Evolutionary conservation across 306 rosid genomes (phyloP).

Genomic region (cucumber (Cucumis sativus)): DNA sequence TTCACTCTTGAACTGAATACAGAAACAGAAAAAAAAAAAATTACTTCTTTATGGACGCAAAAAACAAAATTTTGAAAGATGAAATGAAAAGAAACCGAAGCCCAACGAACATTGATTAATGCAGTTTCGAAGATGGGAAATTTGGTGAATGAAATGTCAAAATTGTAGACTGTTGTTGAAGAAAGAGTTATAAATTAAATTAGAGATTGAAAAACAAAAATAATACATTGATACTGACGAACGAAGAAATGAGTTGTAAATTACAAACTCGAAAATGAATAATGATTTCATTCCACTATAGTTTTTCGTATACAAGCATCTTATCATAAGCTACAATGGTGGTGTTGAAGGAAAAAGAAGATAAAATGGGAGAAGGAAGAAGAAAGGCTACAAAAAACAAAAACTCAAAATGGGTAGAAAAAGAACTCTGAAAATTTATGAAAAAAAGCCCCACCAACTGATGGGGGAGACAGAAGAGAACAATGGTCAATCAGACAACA

Average conservation of each 20-base stretch:
- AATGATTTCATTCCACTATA: conserved; percentile 27
- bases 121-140: not conserved
- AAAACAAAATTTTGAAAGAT: not conserved
- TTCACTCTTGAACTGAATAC: too few relatives aligned
- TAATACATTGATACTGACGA: not conserved
- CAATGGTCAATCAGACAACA: conserved; percentile 12
- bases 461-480: not conserved
- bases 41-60: not conserved
- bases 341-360: conserved; percentile 14
- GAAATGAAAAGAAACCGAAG: not conserved
- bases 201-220: not conserved
- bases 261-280: conserved; percentile 7
- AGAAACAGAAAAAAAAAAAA: not conserved
- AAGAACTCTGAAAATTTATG: not conserved
- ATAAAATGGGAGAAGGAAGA: conserved; percentile 12
- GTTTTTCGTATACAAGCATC: conserved; percentile 46
- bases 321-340: conserved; percentile 30
- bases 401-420: not conserved
- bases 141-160: not conserved
- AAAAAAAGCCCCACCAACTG: not conserved
- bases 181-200: not conserved
- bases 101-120: not conserved
- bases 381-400: conserved; percentile 8
- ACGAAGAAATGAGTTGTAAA: not conserved
- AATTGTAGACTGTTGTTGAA: not conserved